Percentiles rank a stretch among this genome's conserved stretches.
phyloP scores from a whole-genome alignment of 495 filamentous ascomycete species.

The Rhypophila decipiens region DNA sequence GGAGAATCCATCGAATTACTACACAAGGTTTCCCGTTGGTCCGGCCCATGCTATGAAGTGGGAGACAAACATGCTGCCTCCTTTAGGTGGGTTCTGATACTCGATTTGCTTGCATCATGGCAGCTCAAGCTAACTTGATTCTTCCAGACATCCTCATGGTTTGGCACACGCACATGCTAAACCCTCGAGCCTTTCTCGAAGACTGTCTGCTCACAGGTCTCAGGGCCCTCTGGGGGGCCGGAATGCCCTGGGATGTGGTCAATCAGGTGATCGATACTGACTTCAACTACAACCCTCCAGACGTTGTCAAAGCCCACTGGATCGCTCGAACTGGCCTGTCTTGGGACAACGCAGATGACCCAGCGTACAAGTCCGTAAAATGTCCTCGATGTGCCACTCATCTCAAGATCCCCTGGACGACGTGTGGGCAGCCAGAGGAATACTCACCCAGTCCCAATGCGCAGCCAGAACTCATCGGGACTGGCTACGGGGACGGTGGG shows the following conservation, averaged over 20 bases:
- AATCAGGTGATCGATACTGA: slow-evolving; percentile 57
- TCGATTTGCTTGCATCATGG: neutral
- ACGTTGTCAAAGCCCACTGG: slow-evolving; percentile 43
- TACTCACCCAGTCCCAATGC: slow-evolving; percentile 7
- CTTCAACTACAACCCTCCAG: slow-evolving; percentile 55
- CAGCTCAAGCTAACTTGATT: slow-evolving; percentile 8
- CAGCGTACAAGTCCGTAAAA: slow-evolving; percentile 37
- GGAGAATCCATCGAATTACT: slow-evolving; percentile 5
- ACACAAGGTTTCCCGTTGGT: slow-evolving; percentile 16
- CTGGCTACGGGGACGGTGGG: slow-evolving; percentile 63
- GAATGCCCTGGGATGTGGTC: slow-evolving; percentile 66
- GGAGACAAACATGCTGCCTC: slow-evolving; percentile 29
- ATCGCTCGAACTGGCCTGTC: slow-evolving; percentile 39
- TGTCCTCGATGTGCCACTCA: slow-evolving; percentile 51
- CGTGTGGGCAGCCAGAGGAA: slow-evolving; percentile 33
- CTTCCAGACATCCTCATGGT: slow-evolving; percentile 76
- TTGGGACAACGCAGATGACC: slow-evolving; percentile 57
- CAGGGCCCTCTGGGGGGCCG: slow-evolving; percentile 53
- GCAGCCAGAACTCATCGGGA: slow-evolving; percentile 22
- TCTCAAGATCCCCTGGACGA: slow-evolving; percentile 55
- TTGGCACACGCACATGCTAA: slow-evolving; percentile 83
- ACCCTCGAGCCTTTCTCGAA: slow-evolving; percentile 70
- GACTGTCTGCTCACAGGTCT: slow-evolving; percentile 63
- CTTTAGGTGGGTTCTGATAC: slow-evolving; percentile 30
- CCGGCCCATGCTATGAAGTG: slow-evolving; percentile 13